These are phyloP conservation scores for Plectosphaerella cucumerina DNA, from an alignment of 2,329 filamentous ascomycete species.

Conservation along the genomic window DNA sequence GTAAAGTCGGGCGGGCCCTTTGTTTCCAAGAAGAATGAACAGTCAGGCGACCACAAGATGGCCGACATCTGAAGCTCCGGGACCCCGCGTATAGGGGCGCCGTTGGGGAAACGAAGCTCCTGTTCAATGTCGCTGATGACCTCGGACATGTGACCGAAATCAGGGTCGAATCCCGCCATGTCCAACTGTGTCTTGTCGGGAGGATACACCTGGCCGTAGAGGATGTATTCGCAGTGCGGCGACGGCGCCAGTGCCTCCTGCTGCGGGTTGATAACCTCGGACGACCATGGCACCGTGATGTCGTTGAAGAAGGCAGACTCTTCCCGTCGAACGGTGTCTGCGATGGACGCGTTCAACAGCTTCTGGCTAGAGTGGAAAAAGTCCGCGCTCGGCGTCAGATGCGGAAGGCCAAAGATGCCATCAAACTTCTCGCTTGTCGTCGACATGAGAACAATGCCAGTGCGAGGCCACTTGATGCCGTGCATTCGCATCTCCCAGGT, in stretches of 20 bases:
- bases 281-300: conserved; percentile 71
- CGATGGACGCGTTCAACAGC: conserved; percentile 70
- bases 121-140: conserved; percentile 54
- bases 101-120: conserved; percentile 58
- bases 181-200: conserved; percentile 33
- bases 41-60: conserved; percentile 65
- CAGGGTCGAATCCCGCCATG: conserved; percentile 23
- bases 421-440: conserved; percentile 92
- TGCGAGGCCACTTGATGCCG: conserved; percentile 81
- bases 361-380: conserved; percentile 55
- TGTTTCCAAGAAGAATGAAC: conserved; percentile 61
- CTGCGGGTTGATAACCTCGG: conserved; percentile 57
- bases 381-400: conserved; percentile 61
- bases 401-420: conserved; percentile 86
- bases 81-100: conserved; percentile 49
- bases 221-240: conserved; percentile 83
- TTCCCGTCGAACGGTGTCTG: conserved; percentile 62
- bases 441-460: conserved; percentile 74
- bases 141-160: conserved; percentile 27
- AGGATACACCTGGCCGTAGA: conserved; percentile 77
- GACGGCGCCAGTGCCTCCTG: conserved; percentile 53
- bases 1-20: conserved; percentile 57
- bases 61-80: conserved; percentile 59
- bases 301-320: conserved; percentile 51
- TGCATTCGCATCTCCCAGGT: conserved; percentile 77